Percentiles rank a stretch among this genome's conserved stretches.
These are phyloP conservation scores for Malassezia globosa DNA, from an alignment of 1,284 basidiomycete species.

Conservation along the genomic window DNA sequence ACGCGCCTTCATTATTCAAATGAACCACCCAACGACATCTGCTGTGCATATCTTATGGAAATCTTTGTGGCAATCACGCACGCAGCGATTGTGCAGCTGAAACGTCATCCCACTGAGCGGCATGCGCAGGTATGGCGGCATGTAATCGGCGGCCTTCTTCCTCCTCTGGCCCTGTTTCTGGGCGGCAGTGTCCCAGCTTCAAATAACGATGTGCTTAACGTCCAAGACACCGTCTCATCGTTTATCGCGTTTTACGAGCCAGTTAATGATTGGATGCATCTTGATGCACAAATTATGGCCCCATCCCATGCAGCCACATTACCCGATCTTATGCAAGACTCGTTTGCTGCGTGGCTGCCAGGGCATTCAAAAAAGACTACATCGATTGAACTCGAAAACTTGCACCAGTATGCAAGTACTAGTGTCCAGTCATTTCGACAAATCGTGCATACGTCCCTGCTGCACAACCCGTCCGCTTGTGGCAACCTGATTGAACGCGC, in stretches of 20 bases:
- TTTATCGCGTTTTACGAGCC: neutral
- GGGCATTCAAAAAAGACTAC: neutral
- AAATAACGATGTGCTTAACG: neutral
- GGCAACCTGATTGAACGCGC: conserved; percentile 1
- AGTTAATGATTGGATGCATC: neutral
- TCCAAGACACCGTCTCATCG: neutral
- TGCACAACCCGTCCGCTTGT: neutral
- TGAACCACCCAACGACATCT: neutral
- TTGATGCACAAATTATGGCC: neutral
- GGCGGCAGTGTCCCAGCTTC: neutral
- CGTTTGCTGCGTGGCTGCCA: neutral
- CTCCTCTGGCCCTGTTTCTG: conserved; percentile 2
- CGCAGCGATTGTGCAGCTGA: neutral
- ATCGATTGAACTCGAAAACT: neutral
- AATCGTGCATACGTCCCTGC: neutral
- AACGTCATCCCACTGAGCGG: neutral
- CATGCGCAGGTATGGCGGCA: neutral
- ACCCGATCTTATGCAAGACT: neutral
- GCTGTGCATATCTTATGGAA: conserved; percentile 2
- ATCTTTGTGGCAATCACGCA: conserved; percentile 1
- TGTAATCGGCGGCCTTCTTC: conserved; percentile 1
- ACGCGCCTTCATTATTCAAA: neutral
- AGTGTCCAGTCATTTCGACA: neutral
- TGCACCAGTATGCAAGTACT: neutral
- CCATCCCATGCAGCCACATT: neutral